Evolutionary conservation across 192 early-diverging fungal species (phyloP).

Genomic region (Backusella morwellensis): DNA sequence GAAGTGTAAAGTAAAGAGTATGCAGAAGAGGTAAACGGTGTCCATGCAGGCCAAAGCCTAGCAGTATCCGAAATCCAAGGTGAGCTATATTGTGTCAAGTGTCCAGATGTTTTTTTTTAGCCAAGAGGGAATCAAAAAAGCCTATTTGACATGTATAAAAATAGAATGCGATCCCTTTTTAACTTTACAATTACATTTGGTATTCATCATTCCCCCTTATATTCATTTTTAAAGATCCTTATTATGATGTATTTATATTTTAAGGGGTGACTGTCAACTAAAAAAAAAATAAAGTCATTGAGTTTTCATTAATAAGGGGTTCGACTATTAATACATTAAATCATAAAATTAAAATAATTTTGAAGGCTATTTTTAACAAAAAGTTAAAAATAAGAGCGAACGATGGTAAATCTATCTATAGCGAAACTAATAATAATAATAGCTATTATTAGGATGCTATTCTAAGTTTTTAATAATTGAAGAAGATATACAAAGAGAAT

Average conservation of each 20-base stretch:
- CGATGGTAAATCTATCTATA: neutral
- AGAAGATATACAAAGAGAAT: neutral
- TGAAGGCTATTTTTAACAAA: neutral
- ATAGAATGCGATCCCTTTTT: neutral
- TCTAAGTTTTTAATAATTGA: neutral
- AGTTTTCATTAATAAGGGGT: neutral
- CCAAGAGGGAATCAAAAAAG: neutral
- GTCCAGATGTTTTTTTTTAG: neutral
- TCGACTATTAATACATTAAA: neutral
- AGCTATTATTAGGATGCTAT: neutral
- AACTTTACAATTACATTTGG: neutral
- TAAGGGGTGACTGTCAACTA: neutral
- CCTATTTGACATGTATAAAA: neutral
- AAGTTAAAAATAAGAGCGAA: slow-evolving; percentile 7
- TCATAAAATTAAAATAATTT: neutral
- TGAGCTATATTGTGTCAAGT: no score
- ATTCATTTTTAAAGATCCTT: neutral
- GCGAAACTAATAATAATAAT: neutral
- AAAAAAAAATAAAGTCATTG: neutral
- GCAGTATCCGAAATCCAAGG: no score
- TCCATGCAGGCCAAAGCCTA: no score
- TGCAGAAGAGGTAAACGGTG: no score
- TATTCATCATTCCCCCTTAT: neutral
- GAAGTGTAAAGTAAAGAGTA: no score
- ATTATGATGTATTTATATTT: neutral